Evolutionary conservation across 1,284 basidiomycete genomes (phyloP), one percentile per base, ranked within the genome.

Genomic region (Heliocybe sulcata): DNA sequence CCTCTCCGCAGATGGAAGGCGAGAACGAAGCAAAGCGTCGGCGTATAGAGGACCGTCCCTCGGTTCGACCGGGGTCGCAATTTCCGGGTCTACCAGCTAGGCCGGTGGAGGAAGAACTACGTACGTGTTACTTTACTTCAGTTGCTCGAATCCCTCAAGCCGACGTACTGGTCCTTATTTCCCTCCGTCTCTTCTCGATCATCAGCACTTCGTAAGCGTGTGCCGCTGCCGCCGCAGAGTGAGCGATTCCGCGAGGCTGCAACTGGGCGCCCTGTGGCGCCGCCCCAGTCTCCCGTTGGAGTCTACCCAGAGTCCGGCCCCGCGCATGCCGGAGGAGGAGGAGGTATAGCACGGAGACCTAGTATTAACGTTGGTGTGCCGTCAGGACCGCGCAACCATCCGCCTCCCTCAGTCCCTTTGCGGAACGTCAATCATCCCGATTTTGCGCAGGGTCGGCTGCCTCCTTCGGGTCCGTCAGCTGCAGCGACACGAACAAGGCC

Each of bases 151-250:
- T 25, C 55, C 53, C 52, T 56, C 55, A 53, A 8, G 29, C 31
- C 42, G 48, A 57, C 45, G 35, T 33, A 31, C 23, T 55, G 35
- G 45, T 51, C 10, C 50, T 52, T 25, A 35, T 35, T 20, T 19
- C 25, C 12, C 31, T 52, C 35, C 29, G 25, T 48, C 42, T 14
- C 55, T 26, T 55, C 51, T 45, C 31, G 33, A 38, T 56, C 45
- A 50, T 52, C 54, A 63, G 62, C 62, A 57, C 54, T 56, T 52
- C 64, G 67, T 53, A 71, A 64, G 58, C 63, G 72, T 54, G 53
- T 58, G 0, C 72, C 72, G 9, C 56, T 75, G 6, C 72, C 67
- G 55, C 59, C 71, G 4, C 75, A 77, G 62, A 68, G 67, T 14
- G 62, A 65, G 29, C 62, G 58, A 0, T 77, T 66, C 56, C 65